Percentiles rank a stretch among this genome's conserved stretches.
phyloP scores from a whole-genome alignment of 257 asterid species.

The Cynanchum wilfordii region DNA sequence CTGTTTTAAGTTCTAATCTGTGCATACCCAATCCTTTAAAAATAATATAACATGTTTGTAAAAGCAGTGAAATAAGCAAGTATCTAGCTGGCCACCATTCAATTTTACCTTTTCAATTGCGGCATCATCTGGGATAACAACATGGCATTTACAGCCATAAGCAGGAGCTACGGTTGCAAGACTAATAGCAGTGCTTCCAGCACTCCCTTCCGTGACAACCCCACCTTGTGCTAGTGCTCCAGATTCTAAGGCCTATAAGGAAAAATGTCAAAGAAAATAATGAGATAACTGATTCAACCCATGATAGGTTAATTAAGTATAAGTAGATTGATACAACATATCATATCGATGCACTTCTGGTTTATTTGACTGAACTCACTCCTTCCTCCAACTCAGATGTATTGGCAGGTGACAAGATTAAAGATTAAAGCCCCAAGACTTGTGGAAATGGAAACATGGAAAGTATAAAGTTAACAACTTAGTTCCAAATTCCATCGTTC shows the following conservation, averaged over 20 bases:
- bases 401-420: background rate
- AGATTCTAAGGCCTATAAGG: constrained; percentile 67
- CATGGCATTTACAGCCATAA: constrained; percentile 93
- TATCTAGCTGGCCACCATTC: background rate
- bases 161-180: constrained; percentile 97
- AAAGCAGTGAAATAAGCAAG: background rate
- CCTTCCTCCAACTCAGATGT: background rate
- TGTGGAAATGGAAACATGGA: background rate
- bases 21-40: background rate
- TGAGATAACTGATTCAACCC: background rate
- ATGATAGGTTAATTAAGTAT: background rate
- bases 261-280: background rate
- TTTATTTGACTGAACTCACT: background rate
- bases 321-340: background rate
- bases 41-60: background rate
- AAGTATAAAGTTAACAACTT: background rate
- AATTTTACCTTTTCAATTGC: constrained; percentile 77
- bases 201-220: constrained; percentile 92
- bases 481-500: background rate
- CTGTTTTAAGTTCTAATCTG: background rate
- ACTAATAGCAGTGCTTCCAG: constrained; percentile 97
- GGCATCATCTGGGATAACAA: constrained; percentile 92
- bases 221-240: constrained; percentile 82
- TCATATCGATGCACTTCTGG: background rate
- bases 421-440: background rate